Percentiles rank a stretch among this genome's conserved stretches.
Conservation (phyloP, 129 eudicot species). For the Arctium lappa region DNA sequence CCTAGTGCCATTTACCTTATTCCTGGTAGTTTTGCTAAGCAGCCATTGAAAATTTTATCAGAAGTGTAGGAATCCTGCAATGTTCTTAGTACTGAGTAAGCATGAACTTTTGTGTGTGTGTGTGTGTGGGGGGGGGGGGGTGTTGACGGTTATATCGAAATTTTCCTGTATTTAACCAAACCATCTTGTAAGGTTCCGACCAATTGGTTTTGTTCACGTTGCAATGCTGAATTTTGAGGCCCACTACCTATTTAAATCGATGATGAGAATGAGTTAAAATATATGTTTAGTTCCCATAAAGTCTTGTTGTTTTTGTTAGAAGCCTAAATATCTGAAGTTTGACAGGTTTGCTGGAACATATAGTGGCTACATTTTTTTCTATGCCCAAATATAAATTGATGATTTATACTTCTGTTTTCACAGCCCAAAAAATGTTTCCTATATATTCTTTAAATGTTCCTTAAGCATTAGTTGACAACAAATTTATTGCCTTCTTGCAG, state of each 20-base stretch:
- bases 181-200: background rate
- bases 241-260: background rate
- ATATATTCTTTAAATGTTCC: background rate
- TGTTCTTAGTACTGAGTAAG: too few relatives aligned
- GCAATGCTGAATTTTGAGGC: background rate
- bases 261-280: background rate
- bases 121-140: too few relatives aligned
- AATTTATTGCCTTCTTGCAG: constrained; percentile 23
- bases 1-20: background rate
- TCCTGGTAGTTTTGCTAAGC: background rate
- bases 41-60: background rate
- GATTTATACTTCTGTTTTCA: constrained; percentile 2
- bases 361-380: background rate
- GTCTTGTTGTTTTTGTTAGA: background rate
- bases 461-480: constrained; percentile 13
- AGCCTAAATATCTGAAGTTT: constrained; percentile 2
- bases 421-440: background rate
- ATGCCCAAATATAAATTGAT: background rate
- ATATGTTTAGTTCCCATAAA: background rate
- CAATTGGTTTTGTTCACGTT: background rate
- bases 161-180: background rate
- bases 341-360: background rate
- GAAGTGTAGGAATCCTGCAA: constrained; percentile 5
- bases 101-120: too few relatives aligned
- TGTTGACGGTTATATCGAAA: background rate